These are phyloP conservation scores for Detonula confervacea DNA, from an alignment of 352 stramenopile species.

Conservation along the genomic window DNA sequence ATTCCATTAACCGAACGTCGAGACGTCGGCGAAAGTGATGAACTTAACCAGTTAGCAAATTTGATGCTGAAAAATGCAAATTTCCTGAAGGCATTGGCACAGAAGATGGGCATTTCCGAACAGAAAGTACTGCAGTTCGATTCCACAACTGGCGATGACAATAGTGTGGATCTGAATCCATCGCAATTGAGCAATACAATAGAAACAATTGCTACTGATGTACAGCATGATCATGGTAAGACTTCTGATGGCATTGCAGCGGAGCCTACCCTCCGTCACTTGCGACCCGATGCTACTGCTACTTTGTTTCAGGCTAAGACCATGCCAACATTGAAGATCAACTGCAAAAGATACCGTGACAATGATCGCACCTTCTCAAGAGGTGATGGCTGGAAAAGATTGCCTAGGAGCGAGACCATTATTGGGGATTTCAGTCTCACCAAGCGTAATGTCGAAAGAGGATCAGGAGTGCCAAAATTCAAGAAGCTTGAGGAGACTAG, in stretches of 20 bases:
- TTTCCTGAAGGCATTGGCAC: slow-evolving; percentile 65
- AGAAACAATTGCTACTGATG: not conserved
- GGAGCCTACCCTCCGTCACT: not conserved
- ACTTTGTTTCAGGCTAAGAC: not conserved
- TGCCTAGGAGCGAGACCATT: slow-evolving; percentile 42
- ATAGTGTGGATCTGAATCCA: slow-evolving; percentile 4
- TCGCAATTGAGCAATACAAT: not conserved
- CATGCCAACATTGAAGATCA: slow-evolving; percentile 48
- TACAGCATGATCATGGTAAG: slow-evolving; percentile 10
- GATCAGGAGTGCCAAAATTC: slow-evolving; percentile 39
- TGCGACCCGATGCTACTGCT: not conserved
- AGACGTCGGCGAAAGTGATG: slow-evolving; percentile 14
- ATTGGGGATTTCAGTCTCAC: slow-evolving; percentile 59
- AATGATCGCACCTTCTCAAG: slow-evolving; percentile 30
- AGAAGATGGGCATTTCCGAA: slow-evolving; percentile 55
- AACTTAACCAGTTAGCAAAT: slow-evolving; percentile 64
- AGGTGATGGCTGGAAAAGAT: slow-evolving; percentile 59
- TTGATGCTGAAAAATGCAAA: slow-evolving; percentile 57
- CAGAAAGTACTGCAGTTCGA: slow-evolving; percentile 47
- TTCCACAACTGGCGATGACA: slow-evolving; percentile 4
- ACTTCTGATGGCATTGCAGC: slow-evolving; percentile 13
- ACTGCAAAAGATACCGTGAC: slow-evolving; percentile 45
- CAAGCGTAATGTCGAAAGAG: slow-evolving; percentile 50
- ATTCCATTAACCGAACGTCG: slow-evolving; percentile 7
- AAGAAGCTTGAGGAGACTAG: slow-evolving; percentile 45